Conservation (phyloP, 2,329 filamentous ascomycete genomes). For the Colletotrichum sp. region DNA sequence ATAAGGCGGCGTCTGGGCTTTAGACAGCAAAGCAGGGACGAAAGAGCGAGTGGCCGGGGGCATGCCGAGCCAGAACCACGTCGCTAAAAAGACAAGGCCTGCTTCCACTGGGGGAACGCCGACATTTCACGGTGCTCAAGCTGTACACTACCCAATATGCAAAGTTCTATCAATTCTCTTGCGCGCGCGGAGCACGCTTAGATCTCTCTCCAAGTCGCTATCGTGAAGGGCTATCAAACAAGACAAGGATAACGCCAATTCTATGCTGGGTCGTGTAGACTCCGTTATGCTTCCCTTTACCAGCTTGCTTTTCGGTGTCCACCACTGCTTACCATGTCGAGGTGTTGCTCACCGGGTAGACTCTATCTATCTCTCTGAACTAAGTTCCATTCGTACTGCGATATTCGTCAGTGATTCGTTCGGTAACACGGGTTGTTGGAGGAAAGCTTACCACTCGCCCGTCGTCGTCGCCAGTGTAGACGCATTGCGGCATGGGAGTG, state of each 20-base stretch:
- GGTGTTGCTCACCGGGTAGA: constrained; percentile 22
- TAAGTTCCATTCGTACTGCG: constrained; percentile 68
- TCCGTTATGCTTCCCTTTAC: constrained; percentile 19
- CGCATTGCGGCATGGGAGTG: constrained; percentile 77
- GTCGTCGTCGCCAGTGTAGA: constrained; percentile 95
- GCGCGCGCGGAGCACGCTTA: neutral
- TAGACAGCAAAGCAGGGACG: constrained; percentile 3
- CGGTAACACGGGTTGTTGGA: fast-evolving
- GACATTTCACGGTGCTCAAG: neutral
- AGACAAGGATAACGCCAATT: constrained; percentile 8
- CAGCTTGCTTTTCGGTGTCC: constrained; percentile 12
- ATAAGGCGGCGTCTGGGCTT: constrained; percentile 27
- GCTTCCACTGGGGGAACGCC: neutral
- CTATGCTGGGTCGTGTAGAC: constrained; percentile 3
- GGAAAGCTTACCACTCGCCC: constrained; percentile 75
- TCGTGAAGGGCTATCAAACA: neutral
- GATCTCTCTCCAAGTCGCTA: neutral
- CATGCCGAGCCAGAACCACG: neutral
- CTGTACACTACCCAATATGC: constrained; percentile 15
- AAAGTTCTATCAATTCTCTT: neutral
- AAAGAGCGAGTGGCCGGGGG: neutral
- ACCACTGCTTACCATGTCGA: neutral
- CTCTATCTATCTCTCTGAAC: constrained; percentile 62
- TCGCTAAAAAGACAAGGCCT: neutral
- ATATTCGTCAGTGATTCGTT: constrained; percentile 4